A percentile compares a stretch with the other conserved stretches of the same genome.
Conservation (phyloP, 805 yeast genomes). For the Lachancea quebecensis region DNA sequence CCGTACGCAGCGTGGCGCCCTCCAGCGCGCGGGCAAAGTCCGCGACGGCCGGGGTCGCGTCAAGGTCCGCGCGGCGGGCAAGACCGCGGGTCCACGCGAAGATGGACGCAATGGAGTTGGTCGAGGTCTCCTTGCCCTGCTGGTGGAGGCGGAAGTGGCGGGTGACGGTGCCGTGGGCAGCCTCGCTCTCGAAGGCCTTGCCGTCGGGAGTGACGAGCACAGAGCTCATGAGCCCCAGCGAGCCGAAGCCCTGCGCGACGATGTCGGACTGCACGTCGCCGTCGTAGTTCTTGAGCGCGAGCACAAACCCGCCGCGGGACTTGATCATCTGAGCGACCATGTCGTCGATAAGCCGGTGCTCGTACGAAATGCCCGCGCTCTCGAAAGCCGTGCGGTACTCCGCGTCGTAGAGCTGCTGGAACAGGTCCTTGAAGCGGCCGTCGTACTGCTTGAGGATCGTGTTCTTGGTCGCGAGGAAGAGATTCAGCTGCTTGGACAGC, state of each 20-base stretch:
- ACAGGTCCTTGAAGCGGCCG: slow-evolving; percentile 76
- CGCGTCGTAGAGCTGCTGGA: slow-evolving; percentile 56
- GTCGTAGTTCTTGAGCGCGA: slow-evolving; percentile 79
- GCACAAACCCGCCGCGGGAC: slow-evolving; percentile 73
- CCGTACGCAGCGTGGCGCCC: slow-evolving; percentile 63
- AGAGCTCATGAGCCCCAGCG: slow-evolving; percentile 79
- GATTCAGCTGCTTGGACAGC: slow-evolving; percentile 51
- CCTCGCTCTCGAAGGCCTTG: slow-evolving; percentile 77
- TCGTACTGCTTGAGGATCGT: slow-evolving; percentile 77
- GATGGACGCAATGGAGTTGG: slow-evolving; percentile 79
- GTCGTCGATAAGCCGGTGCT: slow-evolving; percentile 78
- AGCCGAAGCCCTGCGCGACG: slow-evolving; percentile 83
- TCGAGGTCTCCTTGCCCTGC: slow-evolving; percentile 75
- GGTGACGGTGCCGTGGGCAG: slow-evolving; percentile 85
- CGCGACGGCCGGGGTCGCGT: slow-evolving; percentile 62
- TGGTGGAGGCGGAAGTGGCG: slow-evolving; percentile 81
- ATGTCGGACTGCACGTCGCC: slow-evolving; percentile 84
- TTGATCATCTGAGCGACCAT: slow-evolving; percentile 88
- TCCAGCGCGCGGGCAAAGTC: slow-evolving; percentile 61
- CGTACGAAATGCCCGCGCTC: slow-evolving; percentile 57
- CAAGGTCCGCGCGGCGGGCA: slow-evolving; percentile 73
- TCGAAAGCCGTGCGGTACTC: slow-evolving; percentile 54
- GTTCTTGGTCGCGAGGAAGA: slow-evolving; percentile 69
- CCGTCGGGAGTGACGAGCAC: slow-evolving; percentile 81
- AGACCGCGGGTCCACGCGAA: slow-evolving; percentile 86